These are phyloP conservation scores for Aquanectria penicillioides DNA, from an alignment of 2,329 filamentous ascomycete genomes.

Conservation along the genomic window DNA sequence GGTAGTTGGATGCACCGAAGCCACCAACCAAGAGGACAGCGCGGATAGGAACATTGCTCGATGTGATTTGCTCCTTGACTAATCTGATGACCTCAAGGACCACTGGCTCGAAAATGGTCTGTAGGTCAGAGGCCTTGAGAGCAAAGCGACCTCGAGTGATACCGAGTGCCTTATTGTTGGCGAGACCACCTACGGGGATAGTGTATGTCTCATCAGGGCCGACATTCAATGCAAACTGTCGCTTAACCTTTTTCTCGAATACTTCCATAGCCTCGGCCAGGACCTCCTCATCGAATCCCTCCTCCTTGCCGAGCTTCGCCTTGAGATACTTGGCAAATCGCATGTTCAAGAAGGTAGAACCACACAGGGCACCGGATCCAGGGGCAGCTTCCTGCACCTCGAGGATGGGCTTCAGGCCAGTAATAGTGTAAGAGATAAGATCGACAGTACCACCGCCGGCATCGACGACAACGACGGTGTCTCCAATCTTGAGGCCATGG, in stretches of 20 bases:
- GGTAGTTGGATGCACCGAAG: constrained; percentile 57
- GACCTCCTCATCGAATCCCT: constrained; percentile 52
- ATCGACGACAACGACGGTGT: constrained; percentile 62
- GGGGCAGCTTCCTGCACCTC: constrained; percentile 56
- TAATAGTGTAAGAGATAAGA: constrained; percentile 61
- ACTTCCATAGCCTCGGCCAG: constrained; percentile 51
- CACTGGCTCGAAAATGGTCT: constrained; percentile 56
- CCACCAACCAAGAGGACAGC: constrained; percentile 58
- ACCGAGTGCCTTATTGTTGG: constrained; percentile 50
- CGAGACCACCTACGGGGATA: constrained; percentile 53
- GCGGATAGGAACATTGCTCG: constrained; percentile 49
- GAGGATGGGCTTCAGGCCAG: constrained; percentile 53
- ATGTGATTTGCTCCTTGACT: constrained; percentile 55
- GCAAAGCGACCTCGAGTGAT: constrained; percentile 50
- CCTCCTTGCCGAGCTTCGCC: constrained; percentile 50
- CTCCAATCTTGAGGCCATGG: constrained; percentile 51
- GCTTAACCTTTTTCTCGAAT: constrained; percentile 55
- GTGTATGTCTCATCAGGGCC: constrained; percentile 47
- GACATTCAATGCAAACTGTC: constrained; percentile 45
- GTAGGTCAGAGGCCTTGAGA: constrained; percentile 51
- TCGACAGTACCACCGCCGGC: constrained; percentile 63
- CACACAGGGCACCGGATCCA: constrained; percentile 58
- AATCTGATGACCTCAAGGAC: constrained; percentile 54
- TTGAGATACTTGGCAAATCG: constrained; percentile 54
- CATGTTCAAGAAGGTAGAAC: constrained; percentile 57